Percentiles rank a stretch among this genome's conserved stretches.
Evolutionary conservation across 2,329 filamentous ascomycete species (phyloP).

Genomic region (Alternaria brassicicola): DNA sequence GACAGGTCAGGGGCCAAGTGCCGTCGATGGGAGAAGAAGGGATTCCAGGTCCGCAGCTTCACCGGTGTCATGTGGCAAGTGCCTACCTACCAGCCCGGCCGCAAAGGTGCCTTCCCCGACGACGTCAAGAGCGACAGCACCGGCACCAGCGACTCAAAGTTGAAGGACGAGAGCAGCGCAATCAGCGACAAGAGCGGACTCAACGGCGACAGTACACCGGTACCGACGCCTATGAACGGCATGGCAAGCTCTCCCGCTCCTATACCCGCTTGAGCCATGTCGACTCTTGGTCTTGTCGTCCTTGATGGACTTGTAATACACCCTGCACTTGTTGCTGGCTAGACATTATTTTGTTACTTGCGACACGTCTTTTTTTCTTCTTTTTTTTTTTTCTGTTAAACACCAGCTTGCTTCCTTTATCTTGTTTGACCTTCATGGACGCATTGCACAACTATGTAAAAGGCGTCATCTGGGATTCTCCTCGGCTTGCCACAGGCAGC

Average conservation of each 20-base stretch:
- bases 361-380: conserved; percentile 12
- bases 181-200: conserved; percentile 66
- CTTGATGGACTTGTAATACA: neutral
- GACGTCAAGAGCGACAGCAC: conserved; percentile 64
- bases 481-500: conserved; percentile 19
- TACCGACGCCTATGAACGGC: conserved; percentile 51
- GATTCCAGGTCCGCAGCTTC: conserved; percentile 87
- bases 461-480: conserved; percentile 24
- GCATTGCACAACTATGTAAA: conserved; percentile 27
- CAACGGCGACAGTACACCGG: conserved; percentile 56
- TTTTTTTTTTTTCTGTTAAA: neutral
- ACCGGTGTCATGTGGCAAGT: conserved; percentile 85
- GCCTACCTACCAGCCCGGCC: conserved; percentile 81
- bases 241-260: conserved; percentile 60
- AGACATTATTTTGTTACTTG: conserved; percentile 1
- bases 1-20: conserved; percentile 92
- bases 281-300: neutral
- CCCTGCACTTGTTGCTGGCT: neutral
- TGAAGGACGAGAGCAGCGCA: conserved; percentile 63
- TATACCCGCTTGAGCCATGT: conserved; percentile 21
- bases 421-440: conserved; percentile 36
- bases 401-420: conserved; percentile 16
- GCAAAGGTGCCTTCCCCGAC: conserved; percentile 61
- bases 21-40: conserved; percentile 85
- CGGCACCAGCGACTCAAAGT: conserved; percentile 62